Evolutionary conservation across 1,284 basidiomycete species (phyloP).

Genomic region (Inonotus hispidus): DNA sequence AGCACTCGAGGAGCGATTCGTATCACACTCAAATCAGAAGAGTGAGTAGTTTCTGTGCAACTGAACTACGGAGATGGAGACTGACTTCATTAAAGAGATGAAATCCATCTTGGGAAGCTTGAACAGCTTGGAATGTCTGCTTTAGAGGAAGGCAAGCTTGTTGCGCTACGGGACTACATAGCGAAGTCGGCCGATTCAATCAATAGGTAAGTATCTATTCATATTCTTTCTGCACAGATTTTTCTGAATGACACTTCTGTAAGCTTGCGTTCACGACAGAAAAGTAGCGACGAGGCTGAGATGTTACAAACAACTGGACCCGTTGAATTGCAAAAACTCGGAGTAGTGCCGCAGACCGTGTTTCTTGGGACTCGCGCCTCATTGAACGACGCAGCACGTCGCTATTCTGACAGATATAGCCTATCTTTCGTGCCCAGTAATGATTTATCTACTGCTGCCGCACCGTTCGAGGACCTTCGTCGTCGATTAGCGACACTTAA

Average conservation of each 20-base stretch:
- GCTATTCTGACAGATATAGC: constrained; percentile 21
- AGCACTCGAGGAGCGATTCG: constrained; percentile 41
- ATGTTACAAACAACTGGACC: constrained; percentile 61
- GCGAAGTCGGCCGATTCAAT: constrained; percentile 72
- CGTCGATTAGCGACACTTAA: constrained; percentile 66
- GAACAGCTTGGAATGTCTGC: constrained; percentile 79
- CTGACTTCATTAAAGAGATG: constrained; percentile 50
- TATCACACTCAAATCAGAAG: constrained; percentile 54
- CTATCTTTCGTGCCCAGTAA: constrained; percentile 39
- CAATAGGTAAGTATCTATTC: constrained; percentile 39
- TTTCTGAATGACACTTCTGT: not conserved
- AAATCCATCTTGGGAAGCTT: constrained; percentile 64
- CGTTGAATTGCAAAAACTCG: constrained; percentile 75
- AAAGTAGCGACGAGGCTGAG: constrained; percentile 55
- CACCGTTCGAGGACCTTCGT: constrained; percentile 70
- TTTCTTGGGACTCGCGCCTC: constrained; percentile 68
- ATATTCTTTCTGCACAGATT: constrained; percentile 1
- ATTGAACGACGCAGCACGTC: constrained; percentile 31
- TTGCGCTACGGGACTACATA: constrained; percentile 85
- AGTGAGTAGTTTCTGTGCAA: constrained; percentile 43
- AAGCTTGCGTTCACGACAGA: constrained; percentile 61
- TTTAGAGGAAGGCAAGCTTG: constrained; percentile 76
- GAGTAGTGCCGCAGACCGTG: constrained; percentile 92
- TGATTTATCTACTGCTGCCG: constrained; percentile 33
- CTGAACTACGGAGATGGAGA: not conserved